Evolutionary conservation across 2,329 filamentous ascomycete species (phyloP), one percentile per base, ranked within the genome.

Genomic region (Ceratocystis papillata): DNA sequence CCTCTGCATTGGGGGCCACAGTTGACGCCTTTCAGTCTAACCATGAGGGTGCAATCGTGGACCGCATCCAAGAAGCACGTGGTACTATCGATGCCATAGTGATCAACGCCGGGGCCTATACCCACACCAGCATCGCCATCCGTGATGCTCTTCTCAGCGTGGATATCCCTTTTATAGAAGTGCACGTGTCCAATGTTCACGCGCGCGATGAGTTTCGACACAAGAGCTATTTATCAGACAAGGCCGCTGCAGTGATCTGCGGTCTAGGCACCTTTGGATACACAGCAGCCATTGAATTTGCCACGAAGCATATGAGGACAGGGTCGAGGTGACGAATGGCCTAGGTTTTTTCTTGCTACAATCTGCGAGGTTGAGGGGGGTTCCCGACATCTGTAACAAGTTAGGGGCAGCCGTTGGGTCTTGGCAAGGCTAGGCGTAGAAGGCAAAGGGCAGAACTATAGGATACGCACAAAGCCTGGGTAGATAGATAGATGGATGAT

Each of bases 131-230:
- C 71, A 85, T 92, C 0, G 87, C 85, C 0, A 79, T 92, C 67
- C 79, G 89, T n/a, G 89, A 92, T 73, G 88, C 89, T 0, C 75
- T 92, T 30, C 73, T 85, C 0, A 87, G 83, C 3, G 85, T 89
- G 0, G 79, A 78, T 5, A 84, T 90, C 25, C 88, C 88, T 0
- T 92, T 91, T 71, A 78, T 92, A 60, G 89, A 93, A 76, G 74
- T 90, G n/a, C 88, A 92, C 73, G 81, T 91, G 44, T 85, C 80
- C 65, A 92, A 92, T 73, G 82, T 91, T 1, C 87, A 92, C 74
- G 81, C 83, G 37, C 75, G 89, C 7, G 89, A 92, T 76, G 71
- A 78, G 1, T 92, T 83, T 71, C 79, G 88, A 64, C 81, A 84
- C 70, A 84, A 87, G 69, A 89, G 86, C 69, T 90, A 87, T 71